Percentiles rank a stretch among this genome's conserved stretches.
Conservation (phyloP, 2,329 filamentous ascomycete genomes). For the Leptographium wingfieldii region DNA sequence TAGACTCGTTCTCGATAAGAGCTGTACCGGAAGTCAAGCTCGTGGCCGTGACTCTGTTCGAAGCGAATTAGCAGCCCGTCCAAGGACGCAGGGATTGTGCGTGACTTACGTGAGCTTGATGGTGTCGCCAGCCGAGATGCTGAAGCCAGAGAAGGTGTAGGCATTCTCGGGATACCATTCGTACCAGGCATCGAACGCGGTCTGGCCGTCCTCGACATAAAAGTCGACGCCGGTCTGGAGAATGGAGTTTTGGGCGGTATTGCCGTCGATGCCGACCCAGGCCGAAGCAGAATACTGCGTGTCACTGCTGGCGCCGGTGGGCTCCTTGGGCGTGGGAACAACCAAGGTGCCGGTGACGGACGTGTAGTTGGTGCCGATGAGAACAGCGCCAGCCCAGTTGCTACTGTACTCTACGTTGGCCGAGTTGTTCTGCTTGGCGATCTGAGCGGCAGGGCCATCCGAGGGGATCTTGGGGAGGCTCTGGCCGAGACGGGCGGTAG, state of each 20-base stretch:
- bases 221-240: slow-evolving; percentile 18
- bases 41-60: slow-evolving; percentile 2
- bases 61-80: neutral
- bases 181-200: slow-evolving; percentile 15
- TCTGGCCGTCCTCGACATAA: slow-evolving; percentile 1
- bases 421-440: neutral
- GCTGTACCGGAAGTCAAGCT: slow-evolving; percentile 10
- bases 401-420: slow-evolving; percentile 26
- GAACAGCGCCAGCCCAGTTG: slow-evolving; percentile 17
- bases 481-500: neutral
- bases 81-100: neutral
- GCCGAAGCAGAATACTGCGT: slow-evolving; percentile 17
- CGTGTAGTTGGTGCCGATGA: slow-evolving; percentile 5
- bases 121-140: slow-evolving; percentile 16
- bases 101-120: slow-evolving; percentile 14
- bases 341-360: slow-evolving; percentile 7
- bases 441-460: neutral
- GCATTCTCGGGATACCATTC: slow-evolving; percentile 17
- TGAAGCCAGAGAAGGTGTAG: slow-evolving; percentile 15
- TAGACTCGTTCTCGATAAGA: slow-evolving; percentile 16
- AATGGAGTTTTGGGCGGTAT: slow-evolving; percentile 14
- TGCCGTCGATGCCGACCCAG: slow-evolving; percentile 20
- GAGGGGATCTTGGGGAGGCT: neutral
- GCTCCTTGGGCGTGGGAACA: slow-evolving; percentile 14
- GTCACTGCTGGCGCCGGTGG: slow-evolving; percentile 6